Evolutionary conservation across 2,329 filamentous ascomycete species (phyloP), one percentile per base, ranked within the genome.

Genomic region (Phyllosticta citriasiana): DNA sequence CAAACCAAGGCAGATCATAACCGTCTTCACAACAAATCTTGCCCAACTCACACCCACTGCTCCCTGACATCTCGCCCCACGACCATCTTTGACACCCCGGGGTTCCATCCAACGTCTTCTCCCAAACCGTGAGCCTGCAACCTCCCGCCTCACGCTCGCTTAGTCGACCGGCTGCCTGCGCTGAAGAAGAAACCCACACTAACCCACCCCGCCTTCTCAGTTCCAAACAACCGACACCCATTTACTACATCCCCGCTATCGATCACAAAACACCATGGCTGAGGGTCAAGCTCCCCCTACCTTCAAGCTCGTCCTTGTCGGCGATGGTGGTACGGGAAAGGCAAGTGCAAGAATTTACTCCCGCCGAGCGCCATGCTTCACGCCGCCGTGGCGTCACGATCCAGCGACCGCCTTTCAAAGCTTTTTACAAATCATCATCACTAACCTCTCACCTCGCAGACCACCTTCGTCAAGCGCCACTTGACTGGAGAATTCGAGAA

Each of bases 401-500:
- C 40, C 9, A 25, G 59, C 55, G 54, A 8, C 47, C 52, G 50
- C 47, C 54, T 59, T 35, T 63, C 60, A 60, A 60, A 64, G 19
- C 55, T 26, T 47, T 24, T 60, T 61, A 47, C 53, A 19, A 47
- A 40, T 16, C 33, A 30, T 61, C 22, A 47, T 57, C 68, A 33
- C 53, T 57, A 25, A 61, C 59, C 24, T 47, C 25, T 52, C 51
- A 5, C 26, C 24, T 53, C 57, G 30, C 51, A 99, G 94, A 99
- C 94, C 77, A 99, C 94, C 76, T 99, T 99, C 80, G 94, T 99
- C 84, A 99, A 99, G 88, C 94, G 94, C 76, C 94, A 99, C 82
- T 86, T 97, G 86, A 99, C 94, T 76, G 94, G 94, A 78, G 94
- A 99, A 79, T 99, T 99, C 77, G 94, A 99, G 83, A 99, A 99